phyloP scores from a whole-genome alignment of 768 basidiomycete genomes.

The Lenzites betulinus region DNA sequence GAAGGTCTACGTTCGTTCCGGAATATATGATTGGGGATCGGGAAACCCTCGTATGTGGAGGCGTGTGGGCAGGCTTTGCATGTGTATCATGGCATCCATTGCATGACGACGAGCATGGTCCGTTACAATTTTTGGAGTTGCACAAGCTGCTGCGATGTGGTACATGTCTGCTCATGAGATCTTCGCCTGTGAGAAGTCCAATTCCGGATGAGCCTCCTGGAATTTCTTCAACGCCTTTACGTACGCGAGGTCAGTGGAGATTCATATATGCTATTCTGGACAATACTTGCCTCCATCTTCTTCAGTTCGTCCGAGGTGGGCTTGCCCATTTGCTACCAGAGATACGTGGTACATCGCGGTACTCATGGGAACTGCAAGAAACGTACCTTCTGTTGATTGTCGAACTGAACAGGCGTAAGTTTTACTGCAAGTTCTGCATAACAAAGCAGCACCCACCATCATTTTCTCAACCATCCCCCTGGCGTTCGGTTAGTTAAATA shows the following conservation, averaged over 20 bases:
- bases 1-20: conserved; percentile 20
- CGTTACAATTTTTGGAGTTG: neutral
- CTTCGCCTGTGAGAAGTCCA: conserved; percentile 93
- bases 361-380: neutral
- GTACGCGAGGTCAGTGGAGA: neutral
- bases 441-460: conserved; percentile 72
- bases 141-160: neutral
- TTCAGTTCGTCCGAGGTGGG: conserved; percentile 94
- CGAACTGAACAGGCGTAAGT: conserved; percentile 50
- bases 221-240: conserved; percentile 82
- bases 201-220: conserved; percentile 86
- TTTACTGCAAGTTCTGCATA: neutral
- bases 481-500: conserved; percentile 1
- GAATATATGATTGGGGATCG: conserved; percentile 21
- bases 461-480: conserved; percentile 99
- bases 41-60: too few species aligned
- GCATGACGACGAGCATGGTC: neutral
- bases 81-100: too few species aligned
- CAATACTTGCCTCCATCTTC: conserved; percentile 74
- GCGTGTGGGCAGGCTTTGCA: too few species aligned
- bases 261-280: neutral
- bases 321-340: conserved; percentile 83
- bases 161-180: conserved; percentile 53
- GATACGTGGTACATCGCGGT: conserved; percentile 9
- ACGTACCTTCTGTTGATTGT: conserved; percentile 73